Base-by-base conservation (phyloP, 1,284 basidiomycete species). In the Trametes sp. region DNA sequence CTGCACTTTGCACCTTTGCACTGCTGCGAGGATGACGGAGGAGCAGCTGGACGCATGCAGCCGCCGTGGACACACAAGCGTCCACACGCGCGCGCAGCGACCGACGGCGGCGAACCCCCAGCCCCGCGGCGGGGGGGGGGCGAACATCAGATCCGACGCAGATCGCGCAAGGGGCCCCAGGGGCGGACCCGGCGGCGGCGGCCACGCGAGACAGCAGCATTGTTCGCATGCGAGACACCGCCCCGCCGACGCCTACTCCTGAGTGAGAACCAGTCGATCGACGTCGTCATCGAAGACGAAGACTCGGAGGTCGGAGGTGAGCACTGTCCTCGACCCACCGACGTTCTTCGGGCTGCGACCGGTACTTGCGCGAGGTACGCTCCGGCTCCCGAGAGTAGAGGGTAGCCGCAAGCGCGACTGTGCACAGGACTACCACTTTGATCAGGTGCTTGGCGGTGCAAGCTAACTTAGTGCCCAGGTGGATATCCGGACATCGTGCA, bases 51-150 rank as follows among this genome's bases (percentile, higher is more conserved):
- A n/a, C n/a, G n/a, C n/a, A n/a, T n/a, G n/a, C n/a, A n/a, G n/a
- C n/a, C n/a, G 10, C 46, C 11, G 41, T 54, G 52, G 52, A 54
- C 52, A 54, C 52, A 54, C 52, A 54, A 54, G 52, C 52, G 41
- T 54, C 29, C 52, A 54, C 26, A 54, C 52, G 21, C 21, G 24
- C n/a, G 7, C 41, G 21, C 7, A 21, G 42, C 7, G 42, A 45
- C 24, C 21, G 42, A 23, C 21, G 42, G 14, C 42, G 42, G 8
- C 10, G 42, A 45, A 23, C 21, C 10, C 42, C 6, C 42, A 8
- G 21, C 21, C 21, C 42, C 42, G 42, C 42, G 21, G 9, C 42
- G 42, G 21, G 42, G 8, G 14, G 8, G 38, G 38, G 38, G 38
- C 11, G 38, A n/a, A 21, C 11, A 45, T 45, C 42, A 45, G 42